A percentile compares a stretch with the other conserved stretches of the same genome.
phyloP scores from a whole-genome alignment of 2,329 filamentous ascomycete species.

The Arachnopeziza araneosa region DNA sequence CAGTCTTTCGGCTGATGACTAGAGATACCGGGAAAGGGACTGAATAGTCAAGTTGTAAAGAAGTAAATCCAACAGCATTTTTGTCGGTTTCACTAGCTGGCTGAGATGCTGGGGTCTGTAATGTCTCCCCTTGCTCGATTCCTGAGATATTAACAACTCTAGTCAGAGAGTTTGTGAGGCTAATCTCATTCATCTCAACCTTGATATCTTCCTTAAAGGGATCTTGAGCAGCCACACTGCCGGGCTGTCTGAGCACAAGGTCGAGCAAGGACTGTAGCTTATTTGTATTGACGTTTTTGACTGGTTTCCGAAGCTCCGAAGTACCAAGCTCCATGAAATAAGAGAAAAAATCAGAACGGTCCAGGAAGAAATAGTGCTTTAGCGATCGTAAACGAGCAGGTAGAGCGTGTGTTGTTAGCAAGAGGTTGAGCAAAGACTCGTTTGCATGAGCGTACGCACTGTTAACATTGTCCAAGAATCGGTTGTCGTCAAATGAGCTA shows the following conservation, averaged over 20 bases:
- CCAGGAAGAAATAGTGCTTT: slow-evolving; percentile 99
- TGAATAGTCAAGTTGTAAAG: slow-evolving; percentile 86
- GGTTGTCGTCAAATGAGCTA: slow-evolving; percentile 81
- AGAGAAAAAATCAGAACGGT: slow-evolving; percentile 95
- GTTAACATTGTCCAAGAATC: slow-evolving; percentile 94
- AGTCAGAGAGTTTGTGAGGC: slow-evolving; percentile 89
- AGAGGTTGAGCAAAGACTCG: slow-evolving; percentile 81
- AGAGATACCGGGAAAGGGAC: slow-evolving; percentile 94
- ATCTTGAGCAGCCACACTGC: slow-evolving; percentile 87
- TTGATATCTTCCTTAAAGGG: slow-evolving; percentile 98
- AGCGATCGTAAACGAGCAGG: slow-evolving; percentile 82
- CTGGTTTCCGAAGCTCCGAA: slow-evolving; percentile 85
- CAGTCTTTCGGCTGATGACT: slow-evolving; percentile 90
- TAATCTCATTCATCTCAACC: slow-evolving; percentile 93
- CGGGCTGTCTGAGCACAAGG: slow-evolving; percentile 90
- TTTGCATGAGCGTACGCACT: slow-evolving; percentile 93
- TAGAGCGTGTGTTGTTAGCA: slow-evolving; percentile 87
- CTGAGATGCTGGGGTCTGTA: slow-evolving; percentile 65
- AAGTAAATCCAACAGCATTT: slow-evolving; percentile 84
- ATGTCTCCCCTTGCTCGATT: slow-evolving; percentile 81
- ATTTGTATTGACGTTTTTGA: slow-evolving; percentile 80
- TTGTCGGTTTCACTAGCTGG: slow-evolving; percentile 71
- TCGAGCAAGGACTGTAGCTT: slow-evolving; percentile 96
- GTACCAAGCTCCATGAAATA: slow-evolving; percentile 92
- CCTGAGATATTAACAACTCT: slow-evolving; percentile 95